Base-by-base conservation (phyloP, 2,329 filamentous ascomycete species). In the Lasiodiplodia sp. region DNA sequence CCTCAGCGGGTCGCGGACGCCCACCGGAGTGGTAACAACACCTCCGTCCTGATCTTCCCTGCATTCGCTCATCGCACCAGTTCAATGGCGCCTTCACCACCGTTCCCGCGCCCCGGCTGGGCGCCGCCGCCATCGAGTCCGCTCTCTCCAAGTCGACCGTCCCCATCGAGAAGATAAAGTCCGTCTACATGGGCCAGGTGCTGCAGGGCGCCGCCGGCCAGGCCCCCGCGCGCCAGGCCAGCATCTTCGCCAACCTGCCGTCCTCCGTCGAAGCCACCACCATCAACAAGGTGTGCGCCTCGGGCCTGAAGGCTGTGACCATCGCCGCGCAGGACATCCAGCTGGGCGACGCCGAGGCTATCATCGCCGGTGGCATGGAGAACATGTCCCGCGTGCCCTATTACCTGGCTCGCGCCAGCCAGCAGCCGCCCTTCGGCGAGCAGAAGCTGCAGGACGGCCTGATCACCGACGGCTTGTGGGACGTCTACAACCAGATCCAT, bases 111-210 rank as follows among this genome's bases (percentile, higher is more conserved):
- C 92, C 96, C n/a, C 87, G 92, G 76, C 91, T 99, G 57, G 96
- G 93, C 73, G 93, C 95, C 37, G 89, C 90, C 18, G 96, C 94
- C 69, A 98, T 99, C 84, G 96, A 94, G 81, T 91, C 93, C 57
- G 96, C 96, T 34, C 82, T 99, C 66, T 88, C 91, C 73, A 97
- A 96, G 81, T 96, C 94, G 65, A 90, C 89, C 72, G 87, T 98
- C 7, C 94, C 96, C 1, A 80, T 89, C 65, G 89, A 91, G 40
- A 92, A 91, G 78, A 93, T 98, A 76, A 92, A 91, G 71, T 92
- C 97, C 81, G 93, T 98, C 18, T 98, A 98, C 84, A 97, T 98
- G 92, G 96, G 96, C 78, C 97, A 97, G 76, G 96, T 98, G 11
- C 86, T 98, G 51, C 91, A 94, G 79, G 95, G 87, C 55, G 88